Evolutionary conservation across 2,329 filamentous ascomycete species (phyloP).

Genomic region (Fusarium sp.): DNA sequence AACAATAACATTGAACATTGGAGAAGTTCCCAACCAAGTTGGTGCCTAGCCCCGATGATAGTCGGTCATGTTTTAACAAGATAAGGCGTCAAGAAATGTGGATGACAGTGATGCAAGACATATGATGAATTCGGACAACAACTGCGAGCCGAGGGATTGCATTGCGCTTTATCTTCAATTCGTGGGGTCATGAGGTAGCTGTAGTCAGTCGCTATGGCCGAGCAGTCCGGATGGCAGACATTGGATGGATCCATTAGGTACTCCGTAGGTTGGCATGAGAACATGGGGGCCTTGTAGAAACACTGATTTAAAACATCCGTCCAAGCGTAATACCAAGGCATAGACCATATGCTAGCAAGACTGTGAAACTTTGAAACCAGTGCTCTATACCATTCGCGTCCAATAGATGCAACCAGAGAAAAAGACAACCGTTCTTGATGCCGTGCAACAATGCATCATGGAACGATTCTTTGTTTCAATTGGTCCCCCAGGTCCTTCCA

Average conservation of each 20-base stretch:
- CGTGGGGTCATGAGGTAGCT: constrained; percentile 4
- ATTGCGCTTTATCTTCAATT: constrained; percentile 23
- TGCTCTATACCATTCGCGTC: constrained; percentile 11
- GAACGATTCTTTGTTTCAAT: constrained; percentile 8
- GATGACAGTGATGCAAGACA: constrained; percentile 8
- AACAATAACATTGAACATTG: not conserved
- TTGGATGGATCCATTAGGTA: not conserved
- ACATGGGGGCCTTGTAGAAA: constrained; percentile 34
- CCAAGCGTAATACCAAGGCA: constrained; percentile 23
- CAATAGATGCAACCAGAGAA: constrained; percentile 9
- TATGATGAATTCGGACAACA: constrained; percentile 8
- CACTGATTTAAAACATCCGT: constrained; percentile 31
- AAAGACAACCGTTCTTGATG: constrained; percentile 10
- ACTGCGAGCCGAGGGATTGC: constrained; percentile 13
- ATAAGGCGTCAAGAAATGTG: constrained; percentile 1
- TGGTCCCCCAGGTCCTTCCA: not conserved
- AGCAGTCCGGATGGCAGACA: constrained; percentile 21
- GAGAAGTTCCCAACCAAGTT: constrained; percentile 17
- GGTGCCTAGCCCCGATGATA: constrained; percentile 36
- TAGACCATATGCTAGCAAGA: constrained; percentile 4
- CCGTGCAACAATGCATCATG: constrained; percentile 32
- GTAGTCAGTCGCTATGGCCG: constrained; percentile 11
- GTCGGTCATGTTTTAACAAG: constrained; percentile 21
- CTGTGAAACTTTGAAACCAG: constrained; percentile 21
- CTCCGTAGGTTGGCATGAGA: constrained; percentile 5